A percentile compares a stretch with the other conserved stretches of the same genome.
Conservation (phyloP, 1,139 yeast genomes). For the Blastobotrys ciferrii region DNA sequence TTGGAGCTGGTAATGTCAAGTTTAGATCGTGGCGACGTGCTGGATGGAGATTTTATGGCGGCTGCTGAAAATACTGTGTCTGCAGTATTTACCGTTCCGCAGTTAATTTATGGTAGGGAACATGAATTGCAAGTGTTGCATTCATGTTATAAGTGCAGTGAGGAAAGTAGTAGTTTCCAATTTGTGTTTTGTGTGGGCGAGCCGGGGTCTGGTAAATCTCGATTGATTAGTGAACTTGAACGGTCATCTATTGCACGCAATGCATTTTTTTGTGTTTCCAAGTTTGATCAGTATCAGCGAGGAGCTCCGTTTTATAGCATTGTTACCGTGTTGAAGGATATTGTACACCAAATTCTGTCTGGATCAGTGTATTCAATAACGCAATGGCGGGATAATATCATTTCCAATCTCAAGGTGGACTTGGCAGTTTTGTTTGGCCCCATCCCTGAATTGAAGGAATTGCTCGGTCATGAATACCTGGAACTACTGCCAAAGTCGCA, state of each 20-base stretch:
- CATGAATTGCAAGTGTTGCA: conserved; percentile 35
- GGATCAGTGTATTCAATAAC: conserved; percentile 41
- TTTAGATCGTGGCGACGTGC: conserved; percentile 20
- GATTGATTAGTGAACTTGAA: conserved; percentile 45
- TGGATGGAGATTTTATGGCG: conserved; percentile 27
- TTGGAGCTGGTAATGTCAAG: conserved; percentile 33
- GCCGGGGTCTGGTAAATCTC: conserved; percentile 51
- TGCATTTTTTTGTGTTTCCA: conserved; percentile 46
- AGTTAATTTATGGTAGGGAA: conserved; percentile 42
- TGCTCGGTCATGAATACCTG: conserved; percentile 47
- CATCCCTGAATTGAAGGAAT: conserved; percentile 47
- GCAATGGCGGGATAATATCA: conserved; percentile 47
- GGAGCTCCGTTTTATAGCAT: conserved; percentile 37
- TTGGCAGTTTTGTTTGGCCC: conserved; percentile 44
- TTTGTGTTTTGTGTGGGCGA: conserved; percentile 45
- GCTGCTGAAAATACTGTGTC: conserved; percentile 24
- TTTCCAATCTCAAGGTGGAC: conserved; percentile 45
- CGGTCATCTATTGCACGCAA: conserved; percentile 41
- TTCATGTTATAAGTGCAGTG: conserved; percentile 32
- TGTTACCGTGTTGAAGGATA: conserved; percentile 42
- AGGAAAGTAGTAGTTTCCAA: conserved; percentile 32
- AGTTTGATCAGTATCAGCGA: conserved; percentile 41
- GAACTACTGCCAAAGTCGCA: conserved; percentile 28
- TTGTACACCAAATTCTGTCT: conserved; percentile 46
- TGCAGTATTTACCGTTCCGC: conserved; percentile 35